phyloP scores from a whole-genome alignment of 2,329 filamentous ascomycete species.

The Fusarium ramigenum region DNA sequence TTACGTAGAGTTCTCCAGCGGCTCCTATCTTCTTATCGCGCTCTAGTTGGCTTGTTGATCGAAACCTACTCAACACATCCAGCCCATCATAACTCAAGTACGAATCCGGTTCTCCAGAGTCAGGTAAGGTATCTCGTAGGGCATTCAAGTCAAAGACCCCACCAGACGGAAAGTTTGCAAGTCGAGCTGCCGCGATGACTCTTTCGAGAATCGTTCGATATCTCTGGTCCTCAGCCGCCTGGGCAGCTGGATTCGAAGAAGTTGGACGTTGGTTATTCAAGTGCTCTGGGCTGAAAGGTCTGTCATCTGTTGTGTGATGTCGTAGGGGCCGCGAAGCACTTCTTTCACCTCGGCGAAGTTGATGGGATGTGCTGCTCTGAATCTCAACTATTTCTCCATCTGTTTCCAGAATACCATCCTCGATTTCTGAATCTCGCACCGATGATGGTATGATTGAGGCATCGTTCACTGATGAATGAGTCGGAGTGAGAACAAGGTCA shows the following conservation, averaged over 20 bases:
- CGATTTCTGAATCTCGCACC: not conserved
- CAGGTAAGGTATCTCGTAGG: conserved; percentile 6
- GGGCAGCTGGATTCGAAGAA: not conserved
- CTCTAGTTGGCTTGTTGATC: conserved; percentile 29
- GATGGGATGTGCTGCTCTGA: not conserved
- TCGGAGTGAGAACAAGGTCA: not conserved
- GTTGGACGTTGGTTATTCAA: not conserved
- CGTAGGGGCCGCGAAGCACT: not conserved
- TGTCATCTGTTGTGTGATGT: not conserved
- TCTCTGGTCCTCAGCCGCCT: not conserved
- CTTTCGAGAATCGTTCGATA: conserved; percentile 16
- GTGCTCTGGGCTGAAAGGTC: not conserved
- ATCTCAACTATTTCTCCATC: not conserved
- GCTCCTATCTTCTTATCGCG: conserved; percentile 39
- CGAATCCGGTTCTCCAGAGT: not conserved
- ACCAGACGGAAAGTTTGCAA: conserved; percentile 5
- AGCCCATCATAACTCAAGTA: conserved; percentile 27
- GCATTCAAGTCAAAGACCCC: conserved; percentile 20
- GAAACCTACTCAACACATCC: conserved; percentile 18
- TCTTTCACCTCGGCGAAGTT: not conserved
- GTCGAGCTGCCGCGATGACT: conserved; percentile 19
- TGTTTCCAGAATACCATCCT: not conserved
- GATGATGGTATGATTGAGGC: not conserved
- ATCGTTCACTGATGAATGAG: not conserved
- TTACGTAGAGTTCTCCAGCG: conserved; percentile 40